Conservation (phyloP, 441 rosid species). For the Manihot esculenta region DNA sequence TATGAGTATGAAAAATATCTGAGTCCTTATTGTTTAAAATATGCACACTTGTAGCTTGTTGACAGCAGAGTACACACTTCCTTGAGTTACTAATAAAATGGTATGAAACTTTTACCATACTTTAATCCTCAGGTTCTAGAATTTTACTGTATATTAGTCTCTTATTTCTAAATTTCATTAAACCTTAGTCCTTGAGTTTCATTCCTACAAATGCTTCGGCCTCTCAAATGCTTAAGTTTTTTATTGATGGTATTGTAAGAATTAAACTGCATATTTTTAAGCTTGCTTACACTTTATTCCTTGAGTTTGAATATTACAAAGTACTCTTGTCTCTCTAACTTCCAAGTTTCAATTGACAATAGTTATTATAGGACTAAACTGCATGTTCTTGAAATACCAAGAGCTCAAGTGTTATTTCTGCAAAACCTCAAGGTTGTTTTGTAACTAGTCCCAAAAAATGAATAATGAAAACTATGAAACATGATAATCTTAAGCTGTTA, state of each 20-base stretch:
- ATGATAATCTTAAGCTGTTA: not conserved
- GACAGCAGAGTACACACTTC: not conserved
- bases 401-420: not conserved
- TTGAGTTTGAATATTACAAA: not conserved
- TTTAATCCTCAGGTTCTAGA: not conserved
- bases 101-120: not conserved
- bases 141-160: not conserved
- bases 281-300: not conserved
- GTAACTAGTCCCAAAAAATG: not conserved
- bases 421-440: not conserved
- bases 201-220: not conserved
- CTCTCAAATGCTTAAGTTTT: not conserved
- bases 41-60: not conserved
- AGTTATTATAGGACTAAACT: not conserved
- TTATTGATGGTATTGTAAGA: not conserved
- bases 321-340: not conserved
- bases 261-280: not conserved
- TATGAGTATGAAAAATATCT: not conserved
- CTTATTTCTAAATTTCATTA: not conserved
- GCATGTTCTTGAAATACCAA: not conserved
- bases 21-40: not conserved
- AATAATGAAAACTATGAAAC: not conserved
- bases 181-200: not conserved
- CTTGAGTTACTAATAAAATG: not conserved
- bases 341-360: not conserved